These are phyloP conservation scores for Dalbergia cultrata DNA, from an alignment of 306 rosid species.

Conservation along the genomic window DNA sequence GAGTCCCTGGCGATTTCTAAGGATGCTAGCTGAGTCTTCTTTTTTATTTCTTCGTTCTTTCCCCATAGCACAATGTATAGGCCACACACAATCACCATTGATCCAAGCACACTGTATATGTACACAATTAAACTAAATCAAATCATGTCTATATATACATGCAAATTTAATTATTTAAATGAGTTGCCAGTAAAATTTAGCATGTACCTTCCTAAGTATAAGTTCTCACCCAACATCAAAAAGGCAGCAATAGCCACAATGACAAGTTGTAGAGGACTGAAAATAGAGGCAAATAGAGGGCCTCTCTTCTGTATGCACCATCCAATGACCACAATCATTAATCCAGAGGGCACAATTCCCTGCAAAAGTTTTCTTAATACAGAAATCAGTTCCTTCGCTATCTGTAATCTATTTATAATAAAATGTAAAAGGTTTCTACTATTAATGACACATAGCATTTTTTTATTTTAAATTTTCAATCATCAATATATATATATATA, in stretches of 20 bases:
- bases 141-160: not conserved
- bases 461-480: no score
- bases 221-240: constrained; percentile 42
- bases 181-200: no score
- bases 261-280: constrained; percentile 46
- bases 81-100: constrained; percentile 23
- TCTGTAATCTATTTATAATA: no score
- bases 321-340: not conserved
- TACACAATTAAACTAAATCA: not conserved
- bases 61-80: constrained; percentile 46
- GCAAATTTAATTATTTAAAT: no score
- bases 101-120: constrained; percentile 25
- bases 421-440: no score
- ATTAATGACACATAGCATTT: no score
- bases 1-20: not conserved
- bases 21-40: not conserved
- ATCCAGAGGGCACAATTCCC: constrained; percentile 49
- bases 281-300: constrained; percentile 45
- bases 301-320: constrained; percentile 52
- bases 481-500: no score
- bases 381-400: no score
- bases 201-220: constrained; percentile 41
- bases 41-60: constrained; percentile 30
- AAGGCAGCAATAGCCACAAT: constrained; percentile 45
- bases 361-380: not conserved